Percentiles rank a stretch among this genome's conserved stretches.
These are phyloP conservation scores for Bauhinia variegata DNA, from an alignment of 306 rosid species.

Conservation along the genomic window DNA sequence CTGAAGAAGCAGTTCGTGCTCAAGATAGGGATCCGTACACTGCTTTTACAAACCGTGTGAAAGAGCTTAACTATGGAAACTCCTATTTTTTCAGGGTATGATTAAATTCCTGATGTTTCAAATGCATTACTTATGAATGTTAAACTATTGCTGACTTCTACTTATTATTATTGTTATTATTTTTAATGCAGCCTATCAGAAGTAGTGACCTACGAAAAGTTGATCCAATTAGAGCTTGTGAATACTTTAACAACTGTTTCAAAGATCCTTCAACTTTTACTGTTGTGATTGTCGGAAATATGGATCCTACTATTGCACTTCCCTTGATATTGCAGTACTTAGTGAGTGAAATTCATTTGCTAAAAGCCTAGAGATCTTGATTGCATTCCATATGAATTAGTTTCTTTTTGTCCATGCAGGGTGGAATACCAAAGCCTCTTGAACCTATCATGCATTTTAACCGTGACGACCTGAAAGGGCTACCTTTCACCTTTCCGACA, in stretches of 20 bases:
- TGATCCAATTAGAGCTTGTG: constrained; percentile 89
- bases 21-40: constrained; percentile 96
- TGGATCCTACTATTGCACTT: constrained; percentile 77
- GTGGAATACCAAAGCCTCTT: constrained; percentile 86
- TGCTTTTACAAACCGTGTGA: constrained; percentile 90
- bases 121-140: constrained; percentile 18
- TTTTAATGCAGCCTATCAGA: constrained; percentile 72
- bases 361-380: constrained; percentile 33
- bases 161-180: too few species aligned
- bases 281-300: constrained; percentile 84
- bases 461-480: constrained; percentile 84
- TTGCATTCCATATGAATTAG: constrained; percentile 28
- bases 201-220: constrained; percentile 80
- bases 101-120: constrained; percentile 30
- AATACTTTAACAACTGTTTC: constrained; percentile 90
- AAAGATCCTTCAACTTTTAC: constrained; percentile 91
- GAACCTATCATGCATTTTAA: constrained; percentile 69
- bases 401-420: constrained; percentile 61
- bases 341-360: constrained; percentile 53
- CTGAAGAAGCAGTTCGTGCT: constrained; percentile 94
- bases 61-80: constrained; percentile 97
- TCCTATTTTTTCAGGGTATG: constrained; percentile 91
- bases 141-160: constrained; percentile 38
- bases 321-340: constrained; percentile 91
- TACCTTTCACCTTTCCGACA: constrained; percentile 84